Percentiles rank a stretch among this genome's conserved stretches.
These are phyloP conservation scores for Phalaenopsis aphrodite DNA, from an alignment of 106 monocot genomes.

Conservation along the genomic window DNA sequence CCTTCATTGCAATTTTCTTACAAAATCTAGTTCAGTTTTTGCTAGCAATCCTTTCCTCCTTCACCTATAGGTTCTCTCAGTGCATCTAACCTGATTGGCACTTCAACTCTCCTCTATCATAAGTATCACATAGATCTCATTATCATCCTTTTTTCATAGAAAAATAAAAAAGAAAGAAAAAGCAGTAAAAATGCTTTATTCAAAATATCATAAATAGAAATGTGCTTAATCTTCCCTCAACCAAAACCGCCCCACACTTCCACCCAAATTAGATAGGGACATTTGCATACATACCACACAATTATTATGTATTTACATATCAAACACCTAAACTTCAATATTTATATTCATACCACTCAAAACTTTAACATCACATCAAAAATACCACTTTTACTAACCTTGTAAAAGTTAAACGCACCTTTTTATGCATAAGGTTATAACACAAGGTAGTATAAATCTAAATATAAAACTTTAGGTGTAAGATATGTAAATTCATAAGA, in stretches of 20 bases:
- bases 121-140: background rate
- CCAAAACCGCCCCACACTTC: background rate
- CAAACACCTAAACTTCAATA: no score
- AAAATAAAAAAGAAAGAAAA: background rate
- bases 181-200: background rate
- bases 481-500: no score
- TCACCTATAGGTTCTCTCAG: background rate
- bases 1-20: background rate
- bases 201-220: background rate
- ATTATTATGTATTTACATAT: no score
- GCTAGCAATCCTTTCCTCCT: background rate
- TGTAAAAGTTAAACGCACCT: no score
- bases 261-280: no score
- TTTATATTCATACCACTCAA: no score
- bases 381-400: no score
- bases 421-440: no score
- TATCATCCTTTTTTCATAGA: background rate
- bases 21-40: background rate
- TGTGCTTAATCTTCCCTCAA: background rate
- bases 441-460: no score
- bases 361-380: no score
- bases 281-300: no score
- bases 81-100: background rate
- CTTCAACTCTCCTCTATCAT: background rate
- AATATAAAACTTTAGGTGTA: no score